These are phyloP conservation scores for Aspergillus hancockii DNA, from an alignment of 495 filamentous ascomycete genomes.

Conservation along the genomic window DNA sequence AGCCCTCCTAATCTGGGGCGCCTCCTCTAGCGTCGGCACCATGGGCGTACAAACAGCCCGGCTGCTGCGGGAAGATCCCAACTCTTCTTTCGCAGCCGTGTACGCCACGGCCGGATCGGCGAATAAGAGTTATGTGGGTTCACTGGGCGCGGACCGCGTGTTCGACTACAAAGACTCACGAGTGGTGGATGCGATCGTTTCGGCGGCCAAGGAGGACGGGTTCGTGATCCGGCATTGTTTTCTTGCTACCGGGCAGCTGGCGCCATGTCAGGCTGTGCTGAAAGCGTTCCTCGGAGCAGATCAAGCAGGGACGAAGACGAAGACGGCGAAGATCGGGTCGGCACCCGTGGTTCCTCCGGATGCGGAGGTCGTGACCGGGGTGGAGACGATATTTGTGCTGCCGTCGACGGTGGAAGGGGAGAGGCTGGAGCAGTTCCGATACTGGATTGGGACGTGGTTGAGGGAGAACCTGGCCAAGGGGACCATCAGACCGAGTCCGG, in stretches of 20 bases:
- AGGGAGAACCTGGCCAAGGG: constrained; percentile 41
- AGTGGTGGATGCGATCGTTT: constrained; percentile 46
- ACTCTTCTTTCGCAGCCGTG: constrained; percentile 33
- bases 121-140: constrained; percentile 45
- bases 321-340: constrained; percentile 40
- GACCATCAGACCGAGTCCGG: constrained; percentile 46
- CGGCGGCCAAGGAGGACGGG: constrained; percentile 40
- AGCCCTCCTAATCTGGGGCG: constrained; percentile 49
- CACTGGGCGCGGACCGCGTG: constrained; percentile 47
- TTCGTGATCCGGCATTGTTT: constrained; percentile 43
- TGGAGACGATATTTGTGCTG: constrained; percentile 43
- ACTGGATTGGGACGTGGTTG: constrained; percentile 47
- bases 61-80: constrained; percentile 30
- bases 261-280: constrained; percentile 36
- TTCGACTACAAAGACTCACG: constrained; percentile 50
- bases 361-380: constrained; percentile 31
- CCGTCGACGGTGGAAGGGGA: constrained; percentile 35
- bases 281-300: constrained; percentile 32
- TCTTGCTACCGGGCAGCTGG: constrained; percentile 39
- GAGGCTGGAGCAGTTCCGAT: constrained; percentile 35
- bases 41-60: constrained; percentile 47
- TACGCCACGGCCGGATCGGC: constrained; percentile 51
- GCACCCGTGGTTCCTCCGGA: constrained; percentile 33
- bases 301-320: constrained; percentile 6
- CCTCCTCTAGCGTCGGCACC: constrained; percentile 45